Percentiles rank a stretch among this genome's conserved stretches.
Evolutionary conservation across 768 basidiomycete genomes (phyloP).

Genomic region (Cubamyces sp.): DNA sequence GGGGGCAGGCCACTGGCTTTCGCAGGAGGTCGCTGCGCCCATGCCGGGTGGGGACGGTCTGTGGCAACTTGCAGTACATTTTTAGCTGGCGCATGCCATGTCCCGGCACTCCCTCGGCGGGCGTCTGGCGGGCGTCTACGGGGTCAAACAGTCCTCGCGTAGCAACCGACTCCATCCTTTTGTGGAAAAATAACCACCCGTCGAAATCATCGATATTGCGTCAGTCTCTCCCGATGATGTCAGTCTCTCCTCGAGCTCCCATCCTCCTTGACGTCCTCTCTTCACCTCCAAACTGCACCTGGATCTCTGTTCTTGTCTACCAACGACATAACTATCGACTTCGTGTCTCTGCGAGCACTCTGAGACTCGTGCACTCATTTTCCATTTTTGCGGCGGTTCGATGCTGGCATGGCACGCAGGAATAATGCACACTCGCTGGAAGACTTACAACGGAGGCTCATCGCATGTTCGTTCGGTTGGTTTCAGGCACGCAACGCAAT

Average conservation of each 20-base stretch:
- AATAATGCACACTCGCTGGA: too few relatives aligned
- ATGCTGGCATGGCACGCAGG: not conserved
- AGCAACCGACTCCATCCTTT: conserved; percentile 9
- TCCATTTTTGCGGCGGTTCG: not conserved
- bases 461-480: not conserved
- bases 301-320: too few relatives aligned
- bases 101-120: not conserved
- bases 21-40: too few relatives aligned
- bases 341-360: not conserved
- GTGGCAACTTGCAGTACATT: not conserved
- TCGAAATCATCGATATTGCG: conserved; percentile 5
- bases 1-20: too few relatives aligned
- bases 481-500: not conserved
- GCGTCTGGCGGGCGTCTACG: not conserved
- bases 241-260: not conserved
- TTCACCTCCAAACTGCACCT: not conserved
- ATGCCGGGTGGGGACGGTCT: too few relatives aligned
- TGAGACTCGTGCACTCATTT: not conserved
- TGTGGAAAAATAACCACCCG: not conserved
- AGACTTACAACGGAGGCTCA: not conserved
- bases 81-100: not conserved
- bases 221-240: conserved; percentile 18
- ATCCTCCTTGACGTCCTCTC: not conserved
- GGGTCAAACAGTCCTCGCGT: not conserved
- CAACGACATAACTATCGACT: not conserved